phyloP scores from a whole-genome alignment of 2,329 filamentous ascomycete species.

The Fusarium sororula region DNA sequence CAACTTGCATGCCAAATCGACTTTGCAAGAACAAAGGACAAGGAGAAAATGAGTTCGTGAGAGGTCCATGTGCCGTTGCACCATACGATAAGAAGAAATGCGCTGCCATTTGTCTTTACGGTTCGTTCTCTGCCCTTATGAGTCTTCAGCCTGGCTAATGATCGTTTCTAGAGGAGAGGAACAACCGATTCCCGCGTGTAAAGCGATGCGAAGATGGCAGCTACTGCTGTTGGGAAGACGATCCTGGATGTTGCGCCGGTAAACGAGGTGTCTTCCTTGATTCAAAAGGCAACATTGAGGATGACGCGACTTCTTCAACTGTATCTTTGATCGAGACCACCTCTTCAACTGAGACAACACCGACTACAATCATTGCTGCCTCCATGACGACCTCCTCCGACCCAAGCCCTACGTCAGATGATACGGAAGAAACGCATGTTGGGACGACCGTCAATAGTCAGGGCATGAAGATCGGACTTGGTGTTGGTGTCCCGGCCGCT shows the following conservation, averaged over 20 bases:
- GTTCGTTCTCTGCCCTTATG: neutral
- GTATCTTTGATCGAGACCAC: neutral
- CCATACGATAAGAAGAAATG: conserved; percentile 20
- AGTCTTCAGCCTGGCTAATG: neutral
- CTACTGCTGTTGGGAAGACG: conserved; percentile 29
- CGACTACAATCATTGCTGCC: neutral
- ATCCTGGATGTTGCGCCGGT: conserved; percentile 21
- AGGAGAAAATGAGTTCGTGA: conserved; percentile 14
- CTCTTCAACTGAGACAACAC: neutral
- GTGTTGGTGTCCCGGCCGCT: conserved; percentile 13
- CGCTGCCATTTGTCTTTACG: conserved; percentile 21
- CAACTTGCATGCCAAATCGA: conserved; percentile 24
- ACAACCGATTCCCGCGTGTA: conserved; percentile 22
- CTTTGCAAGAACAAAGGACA: conserved; percentile 25
- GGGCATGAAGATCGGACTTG: conserved; percentile 18
- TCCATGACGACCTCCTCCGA: neutral
- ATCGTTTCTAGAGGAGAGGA: neutral
- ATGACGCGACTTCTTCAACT: neutral
- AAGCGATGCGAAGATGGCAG: conserved; percentile 26
- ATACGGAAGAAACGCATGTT: neutral
- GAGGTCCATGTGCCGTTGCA: conserved; percentile 28
- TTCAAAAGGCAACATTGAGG: neutral
- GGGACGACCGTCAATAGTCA: neutral
- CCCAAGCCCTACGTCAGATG: neutral
- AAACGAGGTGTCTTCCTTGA: conserved; percentile 23